phyloP scores from a whole-genome alignment of 192 early-diverging fungal genomes.

The Entomortierella lignicola region DNA sequence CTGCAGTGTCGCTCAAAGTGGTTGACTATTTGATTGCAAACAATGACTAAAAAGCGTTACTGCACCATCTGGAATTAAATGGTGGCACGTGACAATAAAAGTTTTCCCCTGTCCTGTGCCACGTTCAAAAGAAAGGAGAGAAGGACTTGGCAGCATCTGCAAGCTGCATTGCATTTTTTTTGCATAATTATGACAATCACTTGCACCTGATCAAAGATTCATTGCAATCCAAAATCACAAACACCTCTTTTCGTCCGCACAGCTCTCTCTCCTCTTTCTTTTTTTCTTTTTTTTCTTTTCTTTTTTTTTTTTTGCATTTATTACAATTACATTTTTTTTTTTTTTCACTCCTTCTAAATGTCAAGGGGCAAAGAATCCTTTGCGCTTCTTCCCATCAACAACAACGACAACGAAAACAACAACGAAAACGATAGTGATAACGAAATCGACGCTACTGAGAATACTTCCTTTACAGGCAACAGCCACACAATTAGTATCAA shows the following conservation, averaged over 20 bases:
- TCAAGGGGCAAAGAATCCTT: slow-evolving; percentile 51
- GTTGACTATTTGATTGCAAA: slow-evolving; percentile 12
- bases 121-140: too few relatives aligned
- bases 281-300: background rate
- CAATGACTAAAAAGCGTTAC: too few relatives aligned
- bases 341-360: slow-evolving; percentile 25
- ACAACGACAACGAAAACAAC: background rate
- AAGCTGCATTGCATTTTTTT: too few relatives aligned
- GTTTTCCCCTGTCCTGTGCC: background rate
- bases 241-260: background rate
- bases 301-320: too few relatives aligned
- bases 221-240: background rate
- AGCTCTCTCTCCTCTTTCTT: background rate
- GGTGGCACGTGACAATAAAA: background rate
- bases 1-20: slow-evolving; percentile 13
- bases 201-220: background rate
- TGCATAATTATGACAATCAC: background rate
- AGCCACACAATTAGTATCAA: slow-evolving; percentile 34
- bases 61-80: too few relatives aligned
- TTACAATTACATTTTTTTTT: too few relatives aligned
- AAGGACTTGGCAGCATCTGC: too few relatives aligned
- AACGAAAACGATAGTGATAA: background rate
- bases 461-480: background rate
- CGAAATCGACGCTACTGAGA: background rate
- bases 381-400: slow-evolving; percentile 45